Percentiles rank a stretch among this genome's conserved stretches.
Conservation (phyloP, 1,284 basidiomycete species). For the Ceratobasidium sp. region DNA sequence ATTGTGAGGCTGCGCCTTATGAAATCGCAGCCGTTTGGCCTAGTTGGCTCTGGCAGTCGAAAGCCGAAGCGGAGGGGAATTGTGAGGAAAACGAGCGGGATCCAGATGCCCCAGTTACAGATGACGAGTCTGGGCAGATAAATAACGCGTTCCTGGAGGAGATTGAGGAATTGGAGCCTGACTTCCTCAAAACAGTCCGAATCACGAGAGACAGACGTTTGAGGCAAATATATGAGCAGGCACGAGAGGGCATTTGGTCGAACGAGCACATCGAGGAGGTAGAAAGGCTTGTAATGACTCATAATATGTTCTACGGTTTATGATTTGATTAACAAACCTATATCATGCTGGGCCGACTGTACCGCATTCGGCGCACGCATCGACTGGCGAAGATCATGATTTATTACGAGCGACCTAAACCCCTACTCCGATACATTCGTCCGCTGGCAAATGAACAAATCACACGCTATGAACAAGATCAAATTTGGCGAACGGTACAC, state of each 20-base stretch:
- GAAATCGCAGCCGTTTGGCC: not conserved
- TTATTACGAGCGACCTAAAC: conserved; percentile 95
- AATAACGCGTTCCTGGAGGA: not conserved
- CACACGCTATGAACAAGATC: conserved; percentile 86
- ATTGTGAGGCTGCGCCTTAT: not conserved
- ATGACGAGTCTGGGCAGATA: not conserved
- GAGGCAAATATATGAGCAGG: not conserved
- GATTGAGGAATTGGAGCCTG: not conserved
- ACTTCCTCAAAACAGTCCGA: not conserved
- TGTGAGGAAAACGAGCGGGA: not conserved
- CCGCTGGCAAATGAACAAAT: conserved; percentile 98
- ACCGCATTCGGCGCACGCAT: conserved; percentile 90
- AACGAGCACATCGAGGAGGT: not conserved
- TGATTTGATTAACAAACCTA: not conserved
- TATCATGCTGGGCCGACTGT: conserved; percentile 72
- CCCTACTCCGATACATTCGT: conserved; percentile 98
- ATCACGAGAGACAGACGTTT: not conserved
- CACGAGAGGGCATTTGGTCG: not conserved
- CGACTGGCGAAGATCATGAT: conserved; percentile 92
- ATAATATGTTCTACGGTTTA: conserved; percentile 45
- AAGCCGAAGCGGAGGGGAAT: not conserved
- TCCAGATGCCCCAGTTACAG: not conserved
- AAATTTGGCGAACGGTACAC: conserved; percentile 99
- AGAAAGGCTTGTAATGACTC: conserved; percentile 73
- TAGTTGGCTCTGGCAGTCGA: not conserved